These are phyloP conservation scores for Solanum arcanum DNA, from an alignment of 257 asterid genomes.

Conservation along the genomic window DNA sequence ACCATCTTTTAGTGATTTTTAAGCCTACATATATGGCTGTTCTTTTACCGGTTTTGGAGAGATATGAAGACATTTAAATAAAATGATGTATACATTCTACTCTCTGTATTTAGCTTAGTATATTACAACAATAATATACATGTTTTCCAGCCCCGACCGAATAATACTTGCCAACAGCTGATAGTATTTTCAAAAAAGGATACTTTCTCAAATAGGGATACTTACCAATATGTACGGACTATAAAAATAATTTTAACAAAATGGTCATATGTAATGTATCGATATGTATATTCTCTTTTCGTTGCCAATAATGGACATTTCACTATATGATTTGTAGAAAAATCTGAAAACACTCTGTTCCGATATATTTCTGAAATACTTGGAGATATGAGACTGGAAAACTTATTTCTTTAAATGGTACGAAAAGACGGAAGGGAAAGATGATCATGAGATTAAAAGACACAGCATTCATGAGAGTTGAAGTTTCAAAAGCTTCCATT, in stretches of 20 bases:
- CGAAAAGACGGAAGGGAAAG: too few relatives aligned
- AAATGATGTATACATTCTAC: not conserved
- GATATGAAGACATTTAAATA: not conserved
- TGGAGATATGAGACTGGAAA: not conserved
- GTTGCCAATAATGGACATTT: too few relatives aligned
- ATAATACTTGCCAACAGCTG: not conserved
- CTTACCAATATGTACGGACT: not conserved
- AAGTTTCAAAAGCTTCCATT: not conserved
- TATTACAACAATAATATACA: not conserved
- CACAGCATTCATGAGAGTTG: not conserved
- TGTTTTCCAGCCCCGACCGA: not conserved
- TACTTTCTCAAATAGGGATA: not conserved
- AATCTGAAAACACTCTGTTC: too few relatives aligned
- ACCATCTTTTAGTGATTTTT: not conserved
- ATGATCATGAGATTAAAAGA: not conserved
- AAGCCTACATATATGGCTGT: not conserved
- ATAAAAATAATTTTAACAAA: not conserved
- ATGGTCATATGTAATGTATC: not conserved
- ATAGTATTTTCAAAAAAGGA: not conserved
- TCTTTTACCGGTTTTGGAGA: not conserved
- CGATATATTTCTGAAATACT: too few relatives aligned
- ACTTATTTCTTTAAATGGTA: not conserved
- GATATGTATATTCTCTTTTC: too few relatives aligned
- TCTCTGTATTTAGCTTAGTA: too few relatives aligned
- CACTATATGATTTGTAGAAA: too few relatives aligned